Evolutionary conservation across 2,329 filamentous ascomycete genomes (phyloP), one percentile per base, ranked within the genome.

Genomic region (Pseudocercospora pini-densiflorae): DNA sequence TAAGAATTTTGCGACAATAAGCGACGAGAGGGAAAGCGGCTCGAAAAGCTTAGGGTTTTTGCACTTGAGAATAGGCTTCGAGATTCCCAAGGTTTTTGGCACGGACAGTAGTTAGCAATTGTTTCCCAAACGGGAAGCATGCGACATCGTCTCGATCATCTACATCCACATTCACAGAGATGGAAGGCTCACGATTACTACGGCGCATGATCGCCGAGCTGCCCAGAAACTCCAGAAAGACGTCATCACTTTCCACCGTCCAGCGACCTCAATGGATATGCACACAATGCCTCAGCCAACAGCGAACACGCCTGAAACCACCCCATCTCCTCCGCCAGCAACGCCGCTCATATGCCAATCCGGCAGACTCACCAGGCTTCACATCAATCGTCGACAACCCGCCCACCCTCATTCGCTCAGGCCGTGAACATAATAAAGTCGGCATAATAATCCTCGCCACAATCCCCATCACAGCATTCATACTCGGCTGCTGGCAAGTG

Each of bases 401-500:
- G 1, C 88, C 94, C 0, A 86, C 88, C 71, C 87, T 97, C 36
- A 90, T 98, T 43, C 91, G 93, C 54, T 83, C 88, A 0, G 89
- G 91, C 59, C 86, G 88, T 72, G 87, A 85, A 66, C 93, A 97
- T 82, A 92, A 92, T 0, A 70, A 63, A 29, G 54, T 65, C 45
- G 75, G 76, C 49, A 72, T 77, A 6, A 40, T 67, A 33, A 54
- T 77, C 64, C 69, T 78, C 59, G 53, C 73, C 84, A 92, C 92
- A 61, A 98, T 99, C 74, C 95, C 95, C 58, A 81, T 97, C 67
- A 97, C 94, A 0, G 93, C 95, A 10, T 97, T 99, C 79, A 83
- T 85, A 62, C 89, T 99, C 16, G 95, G 95, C 31, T 92, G 92
- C 70, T 99, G 95, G 95, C 95, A 99, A 79, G 92, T 99, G 62